A percentile compares a stretch with the other conserved stretches of the same genome.
These are phyloP conservation scores for Myriosclerotinia curreyana DNA, from an alignment of 2,329 filamentous ascomycete genomes.

Conservation along the genomic window DNA sequence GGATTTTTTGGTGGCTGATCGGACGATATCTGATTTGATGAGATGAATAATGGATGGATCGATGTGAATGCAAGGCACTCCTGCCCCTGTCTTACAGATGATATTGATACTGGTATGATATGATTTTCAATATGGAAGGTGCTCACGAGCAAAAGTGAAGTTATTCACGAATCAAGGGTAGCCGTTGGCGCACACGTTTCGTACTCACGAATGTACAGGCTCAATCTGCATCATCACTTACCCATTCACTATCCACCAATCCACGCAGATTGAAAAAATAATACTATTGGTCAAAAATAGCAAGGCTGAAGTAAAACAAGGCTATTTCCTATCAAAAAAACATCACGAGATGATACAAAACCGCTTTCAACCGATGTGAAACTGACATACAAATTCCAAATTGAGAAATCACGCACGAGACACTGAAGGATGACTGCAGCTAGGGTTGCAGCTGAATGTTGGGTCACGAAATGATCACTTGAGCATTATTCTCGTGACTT, in stretches of 20 bases:
- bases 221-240: neutral
- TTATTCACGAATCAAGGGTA: slow-evolving; percentile 3
- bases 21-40: neutral
- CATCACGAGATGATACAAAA: neutral
- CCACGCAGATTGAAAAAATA: neutral
- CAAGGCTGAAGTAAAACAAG: neutral
- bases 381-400: slow-evolving; percentile 2
- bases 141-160: slow-evolving; percentile 4
- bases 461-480: slow-evolving; percentile 19
- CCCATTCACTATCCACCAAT: neutral
- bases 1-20: neutral
- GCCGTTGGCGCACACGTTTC: neutral
- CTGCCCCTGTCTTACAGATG: neutral
- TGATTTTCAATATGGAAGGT: slow-evolving; percentile 3
- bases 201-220: slow-evolving; percentile 1
- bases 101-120: neutral
- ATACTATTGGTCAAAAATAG: neutral
- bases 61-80: slow-evolving; percentile 10
- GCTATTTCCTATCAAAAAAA: neutral
- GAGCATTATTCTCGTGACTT: slow-evolving; percentile 12
- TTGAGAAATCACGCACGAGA: slow-evolving; percentile 14
- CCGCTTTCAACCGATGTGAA: neutral
- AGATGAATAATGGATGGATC: neutral
- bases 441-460: slow-evolving; percentile 11
- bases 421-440: neutral